These are phyloP conservation scores for Russula vinacea DNA, from an alignment of 768 basidiomycete species.

Conservation along the genomic window DNA sequence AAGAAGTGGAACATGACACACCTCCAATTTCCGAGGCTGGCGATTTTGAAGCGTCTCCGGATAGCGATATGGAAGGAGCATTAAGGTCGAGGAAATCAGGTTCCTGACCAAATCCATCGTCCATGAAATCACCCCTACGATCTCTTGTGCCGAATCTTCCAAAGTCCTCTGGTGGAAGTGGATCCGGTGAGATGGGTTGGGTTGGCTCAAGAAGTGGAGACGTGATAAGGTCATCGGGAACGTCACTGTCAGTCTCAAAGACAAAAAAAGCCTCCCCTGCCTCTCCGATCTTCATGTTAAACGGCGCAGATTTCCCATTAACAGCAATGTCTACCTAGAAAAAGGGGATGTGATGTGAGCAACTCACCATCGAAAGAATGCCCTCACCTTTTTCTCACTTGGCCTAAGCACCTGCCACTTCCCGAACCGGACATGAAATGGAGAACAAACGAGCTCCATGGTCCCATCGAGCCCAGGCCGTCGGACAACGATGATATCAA, in stretches of 20 bases:
- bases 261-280: slow-evolving; percentile 99
- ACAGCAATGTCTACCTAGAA: slow-evolving; percentile 81
- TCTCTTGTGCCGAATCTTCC: slow-evolving; percentile 46
- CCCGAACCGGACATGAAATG: slow-evolving; percentile 96
- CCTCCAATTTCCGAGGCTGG: neutral
- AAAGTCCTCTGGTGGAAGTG: slow-evolving; percentile 32
- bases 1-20: too few relatives aligned
- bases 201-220: slow-evolving; percentile 82
- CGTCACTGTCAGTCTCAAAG: slow-evolving; percentile 92
- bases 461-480: slow-evolving; percentile 61
- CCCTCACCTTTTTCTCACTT: slow-evolving; percentile 81
- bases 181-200: slow-evolving; percentile 37
- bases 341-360: neutral
- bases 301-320: slow-evolving; percentile 83
- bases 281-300: slow-evolving; percentile 97
- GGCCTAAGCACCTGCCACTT: slow-evolving; percentile 95
- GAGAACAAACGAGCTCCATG: slow-evolving; percentile 79
- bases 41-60: neutral
- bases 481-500: slow-evolving; percentile 96
- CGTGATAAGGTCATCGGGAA: slow-evolving; percentile 90
- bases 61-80: slow-evolving; percentile 37
- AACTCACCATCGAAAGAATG: slow-evolving; percentile 11
- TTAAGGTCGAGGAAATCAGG: slow-evolving; percentile 87
- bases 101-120: slow-evolving; percentile 42
- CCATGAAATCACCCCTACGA: slow-evolving; percentile 27